These are phyloP conservation scores for Linnemannia zychae DNA, from an alignment of 192 early-diverging fungal species.

Conservation along the genomic window DNA sequence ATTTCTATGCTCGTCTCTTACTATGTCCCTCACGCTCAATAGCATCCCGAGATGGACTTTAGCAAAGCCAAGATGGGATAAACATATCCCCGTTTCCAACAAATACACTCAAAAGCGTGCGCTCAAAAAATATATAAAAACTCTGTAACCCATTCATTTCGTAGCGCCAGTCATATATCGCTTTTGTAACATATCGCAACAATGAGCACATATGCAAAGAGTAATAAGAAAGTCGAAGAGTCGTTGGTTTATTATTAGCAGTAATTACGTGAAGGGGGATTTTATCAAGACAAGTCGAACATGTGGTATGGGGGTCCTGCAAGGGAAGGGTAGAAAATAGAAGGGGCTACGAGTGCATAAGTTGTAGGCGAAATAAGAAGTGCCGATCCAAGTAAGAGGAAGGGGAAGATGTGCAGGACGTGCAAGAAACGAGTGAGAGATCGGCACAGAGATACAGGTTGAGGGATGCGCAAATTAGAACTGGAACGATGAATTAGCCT, in stretches of 20 bases:
- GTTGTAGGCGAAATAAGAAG: background rate
- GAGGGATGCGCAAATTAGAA: background rate
- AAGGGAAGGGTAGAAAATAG: background rate
- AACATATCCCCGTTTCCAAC: background rate
- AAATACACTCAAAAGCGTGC: too few species aligned
- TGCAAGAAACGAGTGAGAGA: background rate
- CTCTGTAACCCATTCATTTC: too few species aligned
- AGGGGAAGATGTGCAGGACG: too few species aligned
- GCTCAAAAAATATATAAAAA: too few species aligned
- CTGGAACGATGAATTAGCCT: background rate
- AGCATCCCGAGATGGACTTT: conserved; percentile 78
- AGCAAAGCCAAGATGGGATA: conserved; percentile 51
- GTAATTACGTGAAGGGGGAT: background rate
- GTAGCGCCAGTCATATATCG: too few species aligned
- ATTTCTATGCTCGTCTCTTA: conserved; percentile 7
- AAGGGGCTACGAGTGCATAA: background rate
- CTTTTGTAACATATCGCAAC: too few species aligned
- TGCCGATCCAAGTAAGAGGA: background rate
- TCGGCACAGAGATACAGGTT: background rate
- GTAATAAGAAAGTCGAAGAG: background rate
- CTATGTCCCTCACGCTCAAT: background rate
- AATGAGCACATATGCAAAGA: too few species aligned
- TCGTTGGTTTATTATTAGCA: conserved; percentile 6
- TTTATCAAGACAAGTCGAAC: background rate
- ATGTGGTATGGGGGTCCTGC: background rate